Evolutionary conservation across 2,329 filamentous ascomycete species (phyloP), one percentile per base, ranked within the genome.

Genomic region (Celoporthe dispersa): DNA sequence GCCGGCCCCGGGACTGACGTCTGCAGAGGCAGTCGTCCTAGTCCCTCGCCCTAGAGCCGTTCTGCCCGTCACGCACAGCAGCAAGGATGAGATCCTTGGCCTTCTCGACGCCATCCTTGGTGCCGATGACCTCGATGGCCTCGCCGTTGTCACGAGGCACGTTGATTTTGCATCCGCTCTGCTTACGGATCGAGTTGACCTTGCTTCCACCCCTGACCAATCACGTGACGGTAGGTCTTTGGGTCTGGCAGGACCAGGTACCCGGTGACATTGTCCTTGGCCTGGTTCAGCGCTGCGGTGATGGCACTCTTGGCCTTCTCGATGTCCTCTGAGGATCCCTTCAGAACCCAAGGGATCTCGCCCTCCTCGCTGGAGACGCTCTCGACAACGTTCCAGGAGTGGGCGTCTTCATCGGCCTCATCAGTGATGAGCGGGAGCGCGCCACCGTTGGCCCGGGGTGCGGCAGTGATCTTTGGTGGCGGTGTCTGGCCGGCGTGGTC

Each of bases 351-450:
- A 6, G 96, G 93, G 75, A 96, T 94, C 9, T 91, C 90, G 35
- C 90, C 91, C 55, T 90, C 86, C 72, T 90, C 88, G n/a, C 82
- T 81, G 53, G 88, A 87, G 35, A 81, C 78, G 64, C 82, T 82
- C 77, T 94, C 90, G 71, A 97, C 87, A 16, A 96, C 83, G 74
- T 92, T 92, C 94, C 94, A 99, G 2, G 92, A 93, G 83, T 97
- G 90, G 31, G 85, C 88, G 73, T 92, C 90, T 8, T 88, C 84
- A 31, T 86, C 80, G 16, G 86, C 82, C 19, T 90, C 88, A 77
- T 98, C 96, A 0, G 94, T 98, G 81, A 98, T 98, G 75, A 99
- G 82, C n/a, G 96, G 96, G 69, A 97, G 87, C 53, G 88, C 81
- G 64, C 84, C 86, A 60, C 87, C 88, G 73, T 88, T 91, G 53